Percentiles rank a stretch among this genome's conserved stretches.
Conservation (phyloP, 164 flowering plant genomes). For the Kalanchoe fedtschenkoi region DNA sequence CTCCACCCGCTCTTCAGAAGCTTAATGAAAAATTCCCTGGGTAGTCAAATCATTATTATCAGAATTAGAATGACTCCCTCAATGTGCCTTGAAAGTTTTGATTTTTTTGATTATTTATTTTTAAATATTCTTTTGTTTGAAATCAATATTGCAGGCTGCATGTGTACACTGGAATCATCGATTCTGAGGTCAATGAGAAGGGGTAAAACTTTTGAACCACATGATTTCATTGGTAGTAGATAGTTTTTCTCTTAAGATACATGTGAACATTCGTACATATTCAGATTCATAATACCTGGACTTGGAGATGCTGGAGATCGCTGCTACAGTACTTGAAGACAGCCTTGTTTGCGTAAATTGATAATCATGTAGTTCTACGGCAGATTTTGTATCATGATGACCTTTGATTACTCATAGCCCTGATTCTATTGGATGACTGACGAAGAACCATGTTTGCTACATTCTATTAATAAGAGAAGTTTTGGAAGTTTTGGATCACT, state of each 20-base stretch:
- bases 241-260: neutral
- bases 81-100: neutral
- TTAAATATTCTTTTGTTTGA: neutral
- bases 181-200: neutral
- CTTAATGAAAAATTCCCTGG: neutral
- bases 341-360: too few relatives aligned
- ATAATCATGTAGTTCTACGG: too few relatives aligned
- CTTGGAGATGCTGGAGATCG: slow-evolving; percentile 1
- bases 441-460: too few relatives aligned
- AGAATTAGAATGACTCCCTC: neutral
- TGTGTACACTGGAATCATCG: neutral
- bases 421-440: too few relatives aligned
- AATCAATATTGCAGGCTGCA: neutral
- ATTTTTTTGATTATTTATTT: neutral
- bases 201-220: neutral
- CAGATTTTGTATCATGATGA: too few relatives aligned
- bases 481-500: too few relatives aligned
- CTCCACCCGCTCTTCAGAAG: slow-evolving; percentile 1
- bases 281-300: slow-evolving; percentile 1
- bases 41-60: slow-evolving; percentile 1
- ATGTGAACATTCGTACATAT: neutral
- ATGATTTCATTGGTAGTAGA: neutral
- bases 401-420: too few relatives aligned
- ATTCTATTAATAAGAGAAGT: too few relatives aligned
- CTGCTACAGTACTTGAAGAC: neutral